A percentile compares a stretch with the other conserved stretches of the same genome.
phyloP scores from a whole-genome alignment of 2,329 filamentous ascomycete genomes.

The Colletotrichum sp. region DNA sequence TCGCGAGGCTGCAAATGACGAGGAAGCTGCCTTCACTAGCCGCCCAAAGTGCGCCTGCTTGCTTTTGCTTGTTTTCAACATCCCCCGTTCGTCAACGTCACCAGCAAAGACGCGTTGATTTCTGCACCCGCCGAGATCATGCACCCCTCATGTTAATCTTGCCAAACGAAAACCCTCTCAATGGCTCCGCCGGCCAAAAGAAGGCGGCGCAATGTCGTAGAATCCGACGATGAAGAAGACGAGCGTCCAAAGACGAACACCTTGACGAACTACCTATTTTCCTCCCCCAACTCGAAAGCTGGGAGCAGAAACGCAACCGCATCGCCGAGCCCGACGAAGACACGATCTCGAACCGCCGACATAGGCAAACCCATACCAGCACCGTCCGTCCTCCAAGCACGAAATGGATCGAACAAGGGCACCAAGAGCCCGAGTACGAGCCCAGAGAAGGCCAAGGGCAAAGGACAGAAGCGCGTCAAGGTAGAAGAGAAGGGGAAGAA shows the following conservation, averaged over 20 bases:
- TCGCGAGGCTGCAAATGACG: constrained; percentile 8
- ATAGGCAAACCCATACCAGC: background rate
- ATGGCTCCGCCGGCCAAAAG: constrained; percentile 67
- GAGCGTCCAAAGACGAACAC: constrained; percentile 45
- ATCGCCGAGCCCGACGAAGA: constrained; percentile 48
- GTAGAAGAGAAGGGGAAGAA: constrained; percentile 56
- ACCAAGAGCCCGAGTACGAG: constrained; percentile 47
- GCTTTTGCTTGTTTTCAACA: background rate
- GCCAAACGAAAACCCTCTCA: constrained; percentile 16
- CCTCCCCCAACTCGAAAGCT: constrained; percentile 51
- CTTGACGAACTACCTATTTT: constrained; percentile 57
- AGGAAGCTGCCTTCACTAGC: constrained; percentile 7
- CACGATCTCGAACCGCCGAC: background rate
- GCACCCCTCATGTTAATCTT: constrained; percentile 14
- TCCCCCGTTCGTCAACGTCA: background rate
- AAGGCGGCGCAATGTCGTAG: constrained; percentile 61
- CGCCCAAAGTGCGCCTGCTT: background rate
- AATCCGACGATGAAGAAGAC: constrained; percentile 55
- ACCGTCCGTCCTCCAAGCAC: constrained; percentile 26
- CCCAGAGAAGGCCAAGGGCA: constrained; percentile 51
- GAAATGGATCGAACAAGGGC: constrained; percentile 26
- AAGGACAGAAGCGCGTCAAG: constrained; percentile 35
- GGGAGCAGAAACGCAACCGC: constrained; percentile 34
- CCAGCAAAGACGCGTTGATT: background rate
- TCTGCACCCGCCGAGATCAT: background rate